These are phyloP conservation scores for Plasmodium knowlesi DNA, from an alignment of 169 alveolate species.

Conservation along the genomic window DNA sequence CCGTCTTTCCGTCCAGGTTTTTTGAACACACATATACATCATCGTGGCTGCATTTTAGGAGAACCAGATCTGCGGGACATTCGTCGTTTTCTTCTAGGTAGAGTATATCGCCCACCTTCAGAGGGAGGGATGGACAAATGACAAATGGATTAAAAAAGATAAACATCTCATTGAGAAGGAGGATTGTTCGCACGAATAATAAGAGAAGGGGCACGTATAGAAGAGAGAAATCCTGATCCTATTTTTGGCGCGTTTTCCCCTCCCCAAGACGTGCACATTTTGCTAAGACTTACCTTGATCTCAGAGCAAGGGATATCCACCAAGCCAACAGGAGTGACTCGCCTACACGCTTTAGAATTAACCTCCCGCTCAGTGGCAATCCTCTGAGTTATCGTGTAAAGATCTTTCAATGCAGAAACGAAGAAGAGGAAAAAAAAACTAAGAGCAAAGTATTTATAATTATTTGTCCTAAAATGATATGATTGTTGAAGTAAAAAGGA, in stretches of 20 bases:
- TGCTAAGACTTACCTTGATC: slow-evolving; percentile 2
- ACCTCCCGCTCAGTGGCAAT: background rate
- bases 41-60: slow-evolving; percentile 9
- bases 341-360: background rate
- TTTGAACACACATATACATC: slow-evolving; percentile 15
- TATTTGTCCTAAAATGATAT: background rate
- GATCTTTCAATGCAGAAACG: slow-evolving; percentile 9
- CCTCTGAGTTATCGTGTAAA: background rate
- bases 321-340: slow-evolving; percentile 34
- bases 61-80: slow-evolving; percentile 30
- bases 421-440: slow-evolving; percentile 12
- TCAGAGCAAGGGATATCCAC: background rate
- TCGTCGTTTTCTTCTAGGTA: slow-evolving; percentile 37
- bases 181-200: background rate
- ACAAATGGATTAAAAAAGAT: background rate
- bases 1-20: slow-evolving; percentile 34
- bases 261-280: background rate
- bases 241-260: background rate
- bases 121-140: background rate
- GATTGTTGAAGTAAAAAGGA: slow-evolving; percentile 20
- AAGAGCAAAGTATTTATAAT: slow-evolving; percentile 6
- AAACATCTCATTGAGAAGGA: background rate
- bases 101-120: slow-evolving; percentile 42
- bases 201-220: background rate
- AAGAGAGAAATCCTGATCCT: background rate